Evolutionary conservation across 768 basidiomycete species (phyloP).

Genomic region (Cantharellus cinnabarinus): DNA sequence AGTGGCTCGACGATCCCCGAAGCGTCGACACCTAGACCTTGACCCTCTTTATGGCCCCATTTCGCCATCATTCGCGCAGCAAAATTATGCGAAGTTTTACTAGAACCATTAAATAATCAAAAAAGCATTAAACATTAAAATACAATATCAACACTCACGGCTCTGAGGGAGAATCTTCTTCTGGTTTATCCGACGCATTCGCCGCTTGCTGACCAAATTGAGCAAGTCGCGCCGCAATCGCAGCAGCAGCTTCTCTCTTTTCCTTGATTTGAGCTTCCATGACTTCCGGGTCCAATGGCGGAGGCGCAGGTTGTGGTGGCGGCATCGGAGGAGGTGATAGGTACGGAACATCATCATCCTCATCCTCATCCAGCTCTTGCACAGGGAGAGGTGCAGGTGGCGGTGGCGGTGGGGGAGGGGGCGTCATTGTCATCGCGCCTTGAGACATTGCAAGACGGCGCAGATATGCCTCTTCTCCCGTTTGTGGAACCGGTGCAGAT

Average conservation of each 20-base stretch:
- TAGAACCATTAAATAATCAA: neutral
- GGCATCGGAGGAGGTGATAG: conserved; percentile 25
- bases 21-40: conserved; percentile 71
- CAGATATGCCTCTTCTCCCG: conserved; percentile 48
- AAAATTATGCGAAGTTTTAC: conserved; percentile 48
- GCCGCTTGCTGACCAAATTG: neutral
- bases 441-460: conserved; percentile 38
- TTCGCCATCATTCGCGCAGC: conserved; percentile 84
- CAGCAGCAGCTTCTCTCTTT: conserved; percentile 47
- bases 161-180: too few species aligned
- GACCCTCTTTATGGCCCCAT: conserved; percentile 89
- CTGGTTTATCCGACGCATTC: neutral
- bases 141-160: too few species aligned
- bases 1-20: conserved; percentile 75
- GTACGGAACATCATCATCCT: neutral
- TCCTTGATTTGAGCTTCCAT: conserved; percentile 40
- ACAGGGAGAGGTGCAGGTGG: conserved; percentile 11
- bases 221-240: conserved; percentile 46
- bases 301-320: conserved; percentile 29
- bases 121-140: too few species aligned
- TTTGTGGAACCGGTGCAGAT: too few species aligned
- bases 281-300: conserved; percentile 22
- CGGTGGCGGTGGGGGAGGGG: conserved; percentile 11
- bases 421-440: conserved; percentile 9
- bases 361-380: neutral